Conservation (phyloP, 177 flowering plant species). For the Vitis hybrid region DNA sequence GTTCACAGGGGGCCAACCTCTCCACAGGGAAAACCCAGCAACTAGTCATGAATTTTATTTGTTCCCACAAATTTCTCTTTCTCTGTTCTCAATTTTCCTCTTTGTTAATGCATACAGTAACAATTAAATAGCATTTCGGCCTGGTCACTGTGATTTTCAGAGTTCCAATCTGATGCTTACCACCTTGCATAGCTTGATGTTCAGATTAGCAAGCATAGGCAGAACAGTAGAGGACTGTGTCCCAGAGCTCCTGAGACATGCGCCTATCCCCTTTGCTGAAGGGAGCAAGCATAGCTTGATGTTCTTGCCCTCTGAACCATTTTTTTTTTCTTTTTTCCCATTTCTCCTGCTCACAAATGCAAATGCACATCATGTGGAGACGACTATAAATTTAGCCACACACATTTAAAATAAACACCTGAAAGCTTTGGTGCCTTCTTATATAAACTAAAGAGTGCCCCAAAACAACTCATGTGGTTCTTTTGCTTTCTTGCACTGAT, state of each 20-base stretch:
- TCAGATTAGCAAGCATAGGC: conserved; percentile 84
- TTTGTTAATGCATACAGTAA: conserved; percentile 21
- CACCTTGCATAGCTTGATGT: conserved; percentile 65
- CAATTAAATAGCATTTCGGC: conserved; percentile 1
- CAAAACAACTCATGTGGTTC: no score
- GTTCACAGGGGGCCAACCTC: conserved; percentile 33
- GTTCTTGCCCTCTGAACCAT: conserved; percentile 78
- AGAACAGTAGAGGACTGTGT: conserved; percentile 48
- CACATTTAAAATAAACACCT: no score
- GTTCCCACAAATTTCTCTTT: conserved; percentile 9
- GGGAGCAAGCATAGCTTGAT: conserved; percentile 22
- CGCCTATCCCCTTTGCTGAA: conserved; percentile 90
- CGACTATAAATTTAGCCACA: neutral
- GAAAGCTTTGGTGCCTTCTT: no score
- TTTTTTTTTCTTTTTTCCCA: conserved; percentile 42
- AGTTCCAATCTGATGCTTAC: conserved; percentile 42
- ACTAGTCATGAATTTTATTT: conserved; percentile 30
- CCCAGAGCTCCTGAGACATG: conserved; percentile 84
- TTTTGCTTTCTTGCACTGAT: no score
- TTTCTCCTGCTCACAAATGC: conserved; percentile 57
- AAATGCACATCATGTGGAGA: neutral
- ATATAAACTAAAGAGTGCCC: no score
- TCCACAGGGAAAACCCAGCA: conserved; percentile 18
- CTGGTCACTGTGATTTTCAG: conserved; percentile 5
- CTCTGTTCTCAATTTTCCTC: conserved; percentile 11